Base-by-base conservation (phyloP, 1,284 basidiomycete species). In the Ceratobasidium sp. region DNA sequence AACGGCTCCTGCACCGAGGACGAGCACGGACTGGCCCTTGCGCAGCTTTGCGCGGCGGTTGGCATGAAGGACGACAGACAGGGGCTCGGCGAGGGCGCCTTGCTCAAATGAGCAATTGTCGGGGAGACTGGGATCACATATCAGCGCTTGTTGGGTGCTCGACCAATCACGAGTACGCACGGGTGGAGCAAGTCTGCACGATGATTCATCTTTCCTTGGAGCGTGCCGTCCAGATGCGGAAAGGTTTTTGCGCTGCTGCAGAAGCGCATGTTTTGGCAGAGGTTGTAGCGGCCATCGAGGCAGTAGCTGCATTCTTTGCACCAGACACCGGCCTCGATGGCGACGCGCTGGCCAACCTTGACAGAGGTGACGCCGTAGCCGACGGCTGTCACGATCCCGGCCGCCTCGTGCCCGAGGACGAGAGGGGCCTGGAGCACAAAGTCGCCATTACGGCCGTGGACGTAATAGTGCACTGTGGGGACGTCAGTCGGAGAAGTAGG, bases 291-390 rank as follows among this genome's bases (percentile, higher is more conserved):
- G n/a, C 93, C 94, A 16, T 74, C 74, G 58, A 72, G 39, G 79
- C 83, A 84, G 74, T 77, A 79, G 54, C 43, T 59, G 53, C 75
- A 76, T 46, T 76, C 39, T 43, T 74, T 64, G 56, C 75, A 76
- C 88, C 88, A 85, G 96, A 98, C 88, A 51, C 96, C 96, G 13
- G 94, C 93, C 82, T 98, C 96, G 80, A 98, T 92, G 19, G 96
- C 96, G 65, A 98, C 95, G 63, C 94, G 89, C 82, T 96, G 93
- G 61, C 96, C 96, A 29, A 92, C 88, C 29, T 86, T 84, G 76
- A 98, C 84, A 11, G 77, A 76, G 31, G 76, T 24, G 74, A 92
- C 89, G 56, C 88, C 87, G 29, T 88, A 85, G 11, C 91, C 91
- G 68, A 94, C 85, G 5, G 92, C 89, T 66, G 90, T 90, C 79